phyloP scores from a whole-genome alignment of 2,329 filamentous ascomycete species.

The Talaromyces albobiverticillius region DNA sequence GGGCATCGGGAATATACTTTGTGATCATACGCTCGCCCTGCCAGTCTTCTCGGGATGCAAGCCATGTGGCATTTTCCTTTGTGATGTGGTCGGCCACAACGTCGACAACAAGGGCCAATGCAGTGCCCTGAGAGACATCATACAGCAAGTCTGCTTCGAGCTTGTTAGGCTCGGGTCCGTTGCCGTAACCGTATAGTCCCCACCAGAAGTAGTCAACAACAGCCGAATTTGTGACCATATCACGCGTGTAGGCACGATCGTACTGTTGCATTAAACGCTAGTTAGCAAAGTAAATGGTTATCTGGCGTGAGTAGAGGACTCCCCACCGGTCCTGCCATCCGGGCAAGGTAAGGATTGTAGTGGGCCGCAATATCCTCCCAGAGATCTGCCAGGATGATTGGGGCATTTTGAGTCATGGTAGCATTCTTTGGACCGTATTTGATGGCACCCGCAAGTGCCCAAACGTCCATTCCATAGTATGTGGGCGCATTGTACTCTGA shows the following conservation, averaged over 20 bases:
- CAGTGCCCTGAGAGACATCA: conserved; percentile 41
- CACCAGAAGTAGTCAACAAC: conserved; percentile 45
- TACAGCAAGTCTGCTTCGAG: conserved; percentile 41
- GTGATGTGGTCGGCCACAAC: conserved; percentile 29
- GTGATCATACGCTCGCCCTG: conserved; percentile 34
- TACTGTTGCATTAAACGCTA: conserved; percentile 18
- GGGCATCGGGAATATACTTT: conserved; percentile 35
- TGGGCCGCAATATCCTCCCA: conserved; percentile 36
- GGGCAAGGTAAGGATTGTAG: conserved; percentile 36
- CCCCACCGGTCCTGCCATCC: conserved; percentile 29
- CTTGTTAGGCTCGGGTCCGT: conserved; percentile 37
- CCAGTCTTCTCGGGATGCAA: conserved; percentile 33
- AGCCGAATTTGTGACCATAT: conserved; percentile 39
- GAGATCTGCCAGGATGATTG: conserved; percentile 28
- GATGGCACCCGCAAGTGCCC: conserved; percentile 39
- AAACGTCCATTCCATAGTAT: conserved; percentile 43
- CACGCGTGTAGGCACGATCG: conserved; percentile 39
- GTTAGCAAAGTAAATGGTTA: not conserved
- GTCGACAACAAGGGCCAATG: conserved; percentile 39
- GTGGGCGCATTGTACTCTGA: conserved; percentile 42
- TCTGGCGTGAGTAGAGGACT: not conserved
- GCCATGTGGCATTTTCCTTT: conserved; percentile 21
- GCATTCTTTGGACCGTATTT: conserved; percentile 33
- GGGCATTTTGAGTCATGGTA: conserved; percentile 28
- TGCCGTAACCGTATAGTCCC: conserved; percentile 42